A percentile compares a stretch with the other conserved stretches of the same genome.
Conservation (phyloP, 441 rosid species). For the Populus hybrid region DNA sequence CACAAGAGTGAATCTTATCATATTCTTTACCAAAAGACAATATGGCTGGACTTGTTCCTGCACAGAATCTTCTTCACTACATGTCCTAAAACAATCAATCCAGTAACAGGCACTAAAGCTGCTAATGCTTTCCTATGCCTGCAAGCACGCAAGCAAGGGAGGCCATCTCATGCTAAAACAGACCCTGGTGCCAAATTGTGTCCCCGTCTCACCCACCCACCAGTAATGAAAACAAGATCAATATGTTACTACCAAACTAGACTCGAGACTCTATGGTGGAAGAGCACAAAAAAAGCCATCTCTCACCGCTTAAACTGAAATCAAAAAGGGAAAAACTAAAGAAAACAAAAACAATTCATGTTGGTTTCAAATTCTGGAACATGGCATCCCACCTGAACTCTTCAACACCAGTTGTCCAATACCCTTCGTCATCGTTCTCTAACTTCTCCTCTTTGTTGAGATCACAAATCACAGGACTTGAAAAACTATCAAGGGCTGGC, state of each 20-base stretch:
- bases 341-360: conserved; percentile 32
- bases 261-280: conserved; percentile 40
- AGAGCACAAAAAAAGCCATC: conserved; percentile 54
- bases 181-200: conserved; percentile 24
- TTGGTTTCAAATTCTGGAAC: conserved; percentile 87
- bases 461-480: conserved; percentile 44
- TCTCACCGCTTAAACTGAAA: conserved; percentile 47
- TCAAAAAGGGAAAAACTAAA: neutral
- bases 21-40: conserved; percentile 2
- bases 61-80: neutral
- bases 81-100: conserved; percentile 20
- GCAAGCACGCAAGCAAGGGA: conserved; percentile 32
- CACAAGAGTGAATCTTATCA: neutral
- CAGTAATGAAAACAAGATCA: conserved; percentile 12
- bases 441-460: conserved; percentile 30
- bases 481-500: conserved; percentile 37
- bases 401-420: conserved; percentile 49
- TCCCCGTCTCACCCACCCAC: conserved; percentile 3
- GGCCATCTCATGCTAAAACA: conserved; percentile 48
- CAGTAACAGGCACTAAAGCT: neutral
- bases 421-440: conserved; percentile 31
- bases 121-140: conserved; percentile 10
- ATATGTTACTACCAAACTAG: conserved; percentile 10
- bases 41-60: neutral
- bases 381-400: conserved; percentile 81